phyloP scores from a whole-genome alignment of 2,329 filamentous ascomycete species.

The Hypomyces rosellus region DNA sequence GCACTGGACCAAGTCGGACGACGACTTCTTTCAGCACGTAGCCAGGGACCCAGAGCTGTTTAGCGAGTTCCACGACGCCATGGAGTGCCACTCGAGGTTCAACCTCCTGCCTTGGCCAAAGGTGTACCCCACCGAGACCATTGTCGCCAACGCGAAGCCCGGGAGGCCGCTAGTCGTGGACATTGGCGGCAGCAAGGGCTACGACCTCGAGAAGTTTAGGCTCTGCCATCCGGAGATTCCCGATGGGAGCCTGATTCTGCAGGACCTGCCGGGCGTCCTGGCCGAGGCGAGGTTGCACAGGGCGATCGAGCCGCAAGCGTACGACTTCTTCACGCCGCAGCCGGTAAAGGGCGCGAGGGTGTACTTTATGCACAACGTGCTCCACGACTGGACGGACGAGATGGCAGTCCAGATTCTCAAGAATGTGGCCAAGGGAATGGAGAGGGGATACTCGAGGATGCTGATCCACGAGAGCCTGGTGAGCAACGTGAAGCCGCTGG shows the following conservation, averaged over 20 bases:
- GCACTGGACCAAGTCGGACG: constrained; percentile 20
- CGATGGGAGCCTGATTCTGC: constrained; percentile 25
- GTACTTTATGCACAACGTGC: constrained; percentile 42
- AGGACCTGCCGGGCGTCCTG: constrained; percentile 29
- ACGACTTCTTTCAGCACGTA: constrained; percentile 28
- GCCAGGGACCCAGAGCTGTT: constrained; percentile 22
- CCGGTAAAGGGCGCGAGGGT: constrained; percentile 32
- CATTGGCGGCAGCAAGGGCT: constrained; percentile 31
- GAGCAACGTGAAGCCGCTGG: constrained; percentile 21
- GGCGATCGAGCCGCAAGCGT: constrained; percentile 22
- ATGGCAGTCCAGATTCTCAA: constrained; percentile 28
- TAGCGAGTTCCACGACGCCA: constrained; percentile 28
- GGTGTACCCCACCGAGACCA: constrained; percentile 26
- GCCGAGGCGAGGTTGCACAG: constrained; percentile 17
- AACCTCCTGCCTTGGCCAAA: constrained; percentile 33
- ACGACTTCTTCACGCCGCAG: constrained; percentile 33
- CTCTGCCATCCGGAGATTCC: constrained; percentile 20
- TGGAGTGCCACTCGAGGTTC: constrained; percentile 32
- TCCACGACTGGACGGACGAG: constrained; percentile 45
- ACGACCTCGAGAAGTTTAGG: constrained; percentile 30
- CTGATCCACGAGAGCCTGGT: constrained; percentile 32
- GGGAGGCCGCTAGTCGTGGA: constrained; percentile 28
- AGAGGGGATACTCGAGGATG: constrained; percentile 30
- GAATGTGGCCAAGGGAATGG: constrained; percentile 17
- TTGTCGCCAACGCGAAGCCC: constrained; percentile 21